phyloP scores from a whole-genome alignment of 192 early-diverging fungal genomes.

The Dissophora ornata region DNA sequence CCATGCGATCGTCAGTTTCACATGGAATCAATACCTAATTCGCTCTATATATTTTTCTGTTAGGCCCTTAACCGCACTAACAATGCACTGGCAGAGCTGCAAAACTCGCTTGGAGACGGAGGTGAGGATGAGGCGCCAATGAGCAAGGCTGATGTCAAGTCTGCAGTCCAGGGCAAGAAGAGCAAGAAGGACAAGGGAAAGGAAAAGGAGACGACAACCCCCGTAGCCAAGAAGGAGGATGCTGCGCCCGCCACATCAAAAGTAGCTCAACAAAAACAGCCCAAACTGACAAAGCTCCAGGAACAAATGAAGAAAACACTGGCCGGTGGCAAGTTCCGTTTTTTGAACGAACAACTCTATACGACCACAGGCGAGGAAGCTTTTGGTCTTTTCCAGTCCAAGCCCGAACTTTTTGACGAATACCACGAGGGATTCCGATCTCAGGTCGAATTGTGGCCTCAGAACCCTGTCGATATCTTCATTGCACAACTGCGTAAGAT shows the following conservation, averaged over 20 bases:
- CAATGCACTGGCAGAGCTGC: conserved; percentile 45
- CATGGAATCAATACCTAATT: background rate
- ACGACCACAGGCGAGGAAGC: conserved; percentile 83
- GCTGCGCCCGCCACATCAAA: background rate
- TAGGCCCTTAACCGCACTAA: conserved; percentile 48
- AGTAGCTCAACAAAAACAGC: conserved; percentile 22
- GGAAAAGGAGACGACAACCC: conserved; percentile 9
- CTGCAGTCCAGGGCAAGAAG: conserved; percentile 32
- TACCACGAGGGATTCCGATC: conserved; percentile 95
- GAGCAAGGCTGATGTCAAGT: conserved; percentile 35
- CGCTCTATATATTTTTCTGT: background rate
- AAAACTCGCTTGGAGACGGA: conserved; percentile 40
- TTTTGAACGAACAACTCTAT: conserved; percentile 97
- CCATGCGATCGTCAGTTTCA: too few species aligned
- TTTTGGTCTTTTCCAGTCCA: conserved; percentile 79
- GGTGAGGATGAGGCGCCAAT: conserved; percentile 24
- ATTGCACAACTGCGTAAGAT: conserved; percentile 70
- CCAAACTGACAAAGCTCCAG: conserved; percentile 68
- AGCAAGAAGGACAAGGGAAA: conserved; percentile 34
- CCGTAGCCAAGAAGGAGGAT: background rate
- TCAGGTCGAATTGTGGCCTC: conserved; percentile 92
- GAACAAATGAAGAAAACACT: conserved; percentile 55
- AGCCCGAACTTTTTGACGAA: conserved; percentile 92
- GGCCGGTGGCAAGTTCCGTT: conserved; percentile 80
- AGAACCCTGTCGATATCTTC: conserved; percentile 92